These are phyloP conservation scores for Plasmodium cynomolgi DNA, from an alignment of 169 alveolate genomes.

Conservation along the genomic window DNA sequence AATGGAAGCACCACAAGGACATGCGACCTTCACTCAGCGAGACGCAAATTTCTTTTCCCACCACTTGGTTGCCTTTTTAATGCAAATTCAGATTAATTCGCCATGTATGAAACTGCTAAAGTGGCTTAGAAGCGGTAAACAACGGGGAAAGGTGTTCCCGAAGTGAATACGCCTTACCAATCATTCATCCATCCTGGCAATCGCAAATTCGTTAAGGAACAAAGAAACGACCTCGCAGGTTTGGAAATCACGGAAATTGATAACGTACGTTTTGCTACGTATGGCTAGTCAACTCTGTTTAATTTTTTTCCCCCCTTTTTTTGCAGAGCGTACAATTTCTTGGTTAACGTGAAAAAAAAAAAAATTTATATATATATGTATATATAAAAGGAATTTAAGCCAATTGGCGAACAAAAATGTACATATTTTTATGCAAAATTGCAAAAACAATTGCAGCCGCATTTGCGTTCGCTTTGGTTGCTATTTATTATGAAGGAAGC, in stretches of 20 bases:
- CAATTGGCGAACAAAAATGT: neutral
- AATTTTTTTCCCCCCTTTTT: neutral
- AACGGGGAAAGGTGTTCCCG: neutral
- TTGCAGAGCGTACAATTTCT: neutral
- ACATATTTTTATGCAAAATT: neutral
- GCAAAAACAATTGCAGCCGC: neutral
- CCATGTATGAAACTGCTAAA: neutral
- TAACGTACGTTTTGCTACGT: neutral
- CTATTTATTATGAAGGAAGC: neutral
- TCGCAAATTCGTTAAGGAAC: neutral
- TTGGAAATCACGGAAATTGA: neutral
- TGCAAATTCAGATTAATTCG: neutral
- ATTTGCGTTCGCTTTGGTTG: neutral
- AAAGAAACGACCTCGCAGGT: neutral
- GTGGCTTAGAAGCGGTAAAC: neutral
- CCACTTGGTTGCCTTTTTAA: neutral
- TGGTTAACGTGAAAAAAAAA: neutral
- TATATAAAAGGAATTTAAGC: neutral
- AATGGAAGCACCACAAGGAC: neutral
- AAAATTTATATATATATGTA: neutral
- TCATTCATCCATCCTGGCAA: neutral
- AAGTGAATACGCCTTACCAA: neutral
- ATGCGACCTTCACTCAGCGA: neutral
- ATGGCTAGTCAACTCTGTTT: neutral
- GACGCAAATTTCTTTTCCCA: neutral